Percentiles rank a stretch among this genome's conserved stretches.
Evolutionary conservation across 306 rosid species (phyloP).

Genomic region (Dalbergia cochinchinensis): DNA sequence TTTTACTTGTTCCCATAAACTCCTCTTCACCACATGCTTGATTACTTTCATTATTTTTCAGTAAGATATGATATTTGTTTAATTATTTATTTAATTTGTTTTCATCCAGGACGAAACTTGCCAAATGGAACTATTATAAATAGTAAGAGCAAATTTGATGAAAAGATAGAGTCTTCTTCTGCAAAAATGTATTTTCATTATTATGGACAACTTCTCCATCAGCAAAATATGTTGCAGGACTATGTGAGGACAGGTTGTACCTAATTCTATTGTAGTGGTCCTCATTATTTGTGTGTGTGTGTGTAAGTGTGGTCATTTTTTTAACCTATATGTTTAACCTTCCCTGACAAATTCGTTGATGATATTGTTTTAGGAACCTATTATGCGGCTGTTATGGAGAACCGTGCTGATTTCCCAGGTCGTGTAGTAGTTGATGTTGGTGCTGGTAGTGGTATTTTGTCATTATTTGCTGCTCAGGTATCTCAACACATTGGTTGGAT

Average conservation of each 20-base stretch:
- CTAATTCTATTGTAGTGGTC: slow-evolving; percentile 22
- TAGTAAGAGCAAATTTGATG: slow-evolving; percentile 76
- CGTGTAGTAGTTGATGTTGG: slow-evolving; percentile 92
- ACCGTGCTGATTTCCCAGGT: slow-evolving; percentile 73
- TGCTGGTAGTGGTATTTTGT: slow-evolving; percentile 92
- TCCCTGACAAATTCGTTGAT: slow-evolving; percentile 29
- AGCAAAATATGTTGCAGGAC: slow-evolving; percentile 97
- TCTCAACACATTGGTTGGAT: slow-evolving; percentile 7
- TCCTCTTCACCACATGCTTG: slow-evolving; percentile 15
- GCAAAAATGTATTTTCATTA: slow-evolving; percentile 91
- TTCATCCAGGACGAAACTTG: slow-evolving; percentile 53
- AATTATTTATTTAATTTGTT: slow-evolving; percentile 21
- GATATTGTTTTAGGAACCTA: slow-evolving; percentile 68
- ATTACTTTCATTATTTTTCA: not conserved
- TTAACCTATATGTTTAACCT: slow-evolving; percentile 24
- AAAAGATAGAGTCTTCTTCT: slow-evolving; percentile 81
- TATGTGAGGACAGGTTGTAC: slow-evolving; percentile 92
- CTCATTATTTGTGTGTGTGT: not conserved
- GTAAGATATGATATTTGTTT: slow-evolving; percentile 1
- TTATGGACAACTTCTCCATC: slow-evolving; percentile 87
- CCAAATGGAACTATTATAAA: slow-evolving; percentile 62
- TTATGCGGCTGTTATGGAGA: slow-evolving; percentile 81
- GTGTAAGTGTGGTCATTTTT: not conserved
- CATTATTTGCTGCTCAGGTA: slow-evolving; percentile 94
- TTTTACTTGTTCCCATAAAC: slow-evolving; percentile 6